These are phyloP conservation scores for Pseudofabraea citricarpa DNA, from an alignment of 2,329 filamentous ascomycete species.

Conservation along the genomic window DNA sequence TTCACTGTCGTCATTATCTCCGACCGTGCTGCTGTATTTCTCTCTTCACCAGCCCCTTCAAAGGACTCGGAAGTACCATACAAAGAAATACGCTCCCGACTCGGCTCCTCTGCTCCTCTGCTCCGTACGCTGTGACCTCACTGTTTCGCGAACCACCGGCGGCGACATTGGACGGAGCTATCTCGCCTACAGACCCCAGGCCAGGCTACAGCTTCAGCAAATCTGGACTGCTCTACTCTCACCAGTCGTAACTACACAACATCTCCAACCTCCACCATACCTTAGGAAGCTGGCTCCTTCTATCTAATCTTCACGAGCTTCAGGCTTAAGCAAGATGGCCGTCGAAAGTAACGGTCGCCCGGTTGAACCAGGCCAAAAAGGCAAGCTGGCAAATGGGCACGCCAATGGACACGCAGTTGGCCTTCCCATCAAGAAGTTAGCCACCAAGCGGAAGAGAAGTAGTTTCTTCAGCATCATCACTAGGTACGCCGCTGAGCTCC, in stretches of 20 bases:
- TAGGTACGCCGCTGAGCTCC: slow-evolving; percentile 46
- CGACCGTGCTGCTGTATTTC: too few relatives aligned
- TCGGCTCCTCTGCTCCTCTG: too few relatives aligned
- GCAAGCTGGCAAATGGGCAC: too few relatives aligned
- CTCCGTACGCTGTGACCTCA: background rate
- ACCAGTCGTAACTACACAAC: too few relatives aligned
- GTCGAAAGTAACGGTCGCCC: slow-evolving; percentile 31
- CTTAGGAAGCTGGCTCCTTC: slow-evolving; percentile 3
- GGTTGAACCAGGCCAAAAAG: slow-evolving; percentile 25
- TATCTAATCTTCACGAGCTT: slow-evolving; percentile 6
- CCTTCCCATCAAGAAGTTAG: slow-evolving; percentile 26
- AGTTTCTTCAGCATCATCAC: slow-evolving; percentile 45
- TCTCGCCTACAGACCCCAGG: too few relatives aligned
- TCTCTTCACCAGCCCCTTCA: too few relatives aligned
- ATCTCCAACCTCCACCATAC: background rate
- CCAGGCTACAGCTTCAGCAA: too few relatives aligned
- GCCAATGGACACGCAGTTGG: slow-evolving; percentile 30
- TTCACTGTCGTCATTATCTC: too few relatives aligned
- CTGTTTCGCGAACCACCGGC: too few relatives aligned
- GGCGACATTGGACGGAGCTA: background rate
- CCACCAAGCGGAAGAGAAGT: slow-evolving; percentile 16
- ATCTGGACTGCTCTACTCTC: too few relatives aligned
- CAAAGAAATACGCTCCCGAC: too few relatives aligned
- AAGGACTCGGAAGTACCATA: too few relatives aligned
- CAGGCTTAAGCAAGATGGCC: slow-evolving; percentile 30